phyloP scores from a whole-genome alignment of 306 rosid species.

The Prunus kanzakura region DNA sequence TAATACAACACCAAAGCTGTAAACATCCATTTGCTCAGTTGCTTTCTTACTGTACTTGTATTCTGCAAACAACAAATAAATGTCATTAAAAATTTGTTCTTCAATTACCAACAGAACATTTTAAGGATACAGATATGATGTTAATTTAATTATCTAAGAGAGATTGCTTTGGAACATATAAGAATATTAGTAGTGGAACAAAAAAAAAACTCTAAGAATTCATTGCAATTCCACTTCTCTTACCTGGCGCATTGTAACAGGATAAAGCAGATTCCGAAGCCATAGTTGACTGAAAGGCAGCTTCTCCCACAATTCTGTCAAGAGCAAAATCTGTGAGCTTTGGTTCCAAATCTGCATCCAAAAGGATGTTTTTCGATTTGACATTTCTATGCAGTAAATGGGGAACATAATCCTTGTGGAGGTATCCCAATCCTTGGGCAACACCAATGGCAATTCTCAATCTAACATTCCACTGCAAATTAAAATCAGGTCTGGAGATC shows the following conservation, averaged over 20 bases:
- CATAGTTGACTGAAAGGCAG: slow-evolving; percentile 69
- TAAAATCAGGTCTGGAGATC: slow-evolving; percentile 48
- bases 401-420: slow-evolving; percentile 87
- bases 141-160: background rate
- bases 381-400: slow-evolving; percentile 85
- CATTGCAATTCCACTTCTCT: background rate
- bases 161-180: background rate
- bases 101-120: background rate
- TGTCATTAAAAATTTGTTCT: background rate
- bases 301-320: slow-evolving; percentile 72
- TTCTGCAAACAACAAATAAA: slow-evolving; percentile 56
- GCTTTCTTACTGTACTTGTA: slow-evolving; percentile 69
- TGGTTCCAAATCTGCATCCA: slow-evolving; percentile 83
- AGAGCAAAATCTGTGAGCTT: slow-evolving; percentile 86
- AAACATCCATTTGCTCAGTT: slow-evolving; percentile 69
- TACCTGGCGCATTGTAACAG: slow-evolving; percentile 93
- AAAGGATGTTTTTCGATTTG: slow-evolving; percentile 73
- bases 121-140: background rate
- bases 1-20: slow-evolving; percentile 89
- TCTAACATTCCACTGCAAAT: slow-evolving; percentile 65
- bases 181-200: background rate
- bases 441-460: slow-evolving; percentile 77
- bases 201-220: background rate
- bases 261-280: slow-evolving; percentile 77
- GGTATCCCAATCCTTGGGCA: slow-evolving; percentile 89